phyloP scores from a whole-genome alignment of 352 stramenopile species.

The Phytophthora pini region DNA sequence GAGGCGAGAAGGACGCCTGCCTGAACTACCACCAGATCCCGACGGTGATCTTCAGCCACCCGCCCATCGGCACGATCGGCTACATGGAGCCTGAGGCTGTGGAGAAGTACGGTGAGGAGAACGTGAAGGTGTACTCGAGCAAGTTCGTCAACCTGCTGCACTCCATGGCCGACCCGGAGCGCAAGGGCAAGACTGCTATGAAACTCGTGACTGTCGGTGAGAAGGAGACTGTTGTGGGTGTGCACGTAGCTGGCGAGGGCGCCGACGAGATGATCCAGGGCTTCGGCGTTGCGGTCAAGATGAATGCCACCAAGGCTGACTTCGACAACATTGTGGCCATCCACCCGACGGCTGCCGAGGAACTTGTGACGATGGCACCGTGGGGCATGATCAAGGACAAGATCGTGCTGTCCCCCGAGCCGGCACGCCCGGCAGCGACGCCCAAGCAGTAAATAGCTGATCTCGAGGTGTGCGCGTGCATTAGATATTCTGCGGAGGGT shows the following conservation, averaged over 20 bases:
- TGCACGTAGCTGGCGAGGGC: slow-evolving; percentile 95
- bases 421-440: slow-evolving; percentile 41
- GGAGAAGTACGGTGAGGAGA: slow-evolving; percentile 92
- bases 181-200: slow-evolving; percentile 94
- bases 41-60: slow-evolving; percentile 97
- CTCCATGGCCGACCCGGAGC: slow-evolving; percentile 88
- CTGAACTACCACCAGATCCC: slow-evolving; percentile 95
- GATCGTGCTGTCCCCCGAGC: slow-evolving; percentile 57
- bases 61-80: slow-evolving; percentile 95
- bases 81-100: slow-evolving; percentile 94
- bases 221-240: slow-evolving; percentile 93
- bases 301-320: slow-evolving; percentile 97
- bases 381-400: slow-evolving; percentile 89
- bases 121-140: slow-evolving; percentile 96
- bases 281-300: slow-evolving; percentile 98
- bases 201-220: slow-evolving; percentile 92
- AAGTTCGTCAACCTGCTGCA: slow-evolving; percentile 97
- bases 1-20: slow-evolving; percentile 73
- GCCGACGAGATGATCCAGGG: slow-evolving; percentile 98
- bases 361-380: slow-evolving; percentile 94
- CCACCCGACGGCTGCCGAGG: slow-evolving; percentile 96
- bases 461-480: too few relatives aligned
- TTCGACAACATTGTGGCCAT: slow-evolving; percentile 96
- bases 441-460: slow-evolving; percentile 31
- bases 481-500: too few relatives aligned